phyloP scores from a whole-genome alignment of 371 early-diverging fungal genomes.

The Mortierella sp. region DNA sequence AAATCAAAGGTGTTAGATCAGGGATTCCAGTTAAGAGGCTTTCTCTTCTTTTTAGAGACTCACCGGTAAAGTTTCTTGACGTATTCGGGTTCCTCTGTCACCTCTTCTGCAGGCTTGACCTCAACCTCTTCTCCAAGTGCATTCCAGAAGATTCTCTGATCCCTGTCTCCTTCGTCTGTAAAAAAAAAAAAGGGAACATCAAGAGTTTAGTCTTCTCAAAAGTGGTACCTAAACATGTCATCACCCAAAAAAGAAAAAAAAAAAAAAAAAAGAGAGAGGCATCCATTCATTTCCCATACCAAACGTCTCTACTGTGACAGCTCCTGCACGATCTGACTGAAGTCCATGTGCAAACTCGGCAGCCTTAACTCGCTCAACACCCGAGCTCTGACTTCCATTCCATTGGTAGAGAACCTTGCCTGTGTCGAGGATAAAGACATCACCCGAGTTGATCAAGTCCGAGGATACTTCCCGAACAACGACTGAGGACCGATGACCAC shows the following conservation, averaged over 20 bases:
- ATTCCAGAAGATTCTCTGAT: slow-evolving; percentile 69
- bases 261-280: not conserved
- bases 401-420: slow-evolving; percentile 78
- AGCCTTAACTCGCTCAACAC: slow-evolving; percentile 78
- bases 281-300: slow-evolving; percentile 67
- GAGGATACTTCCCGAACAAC: slow-evolving; percentile 75
- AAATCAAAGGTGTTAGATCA: not conserved
- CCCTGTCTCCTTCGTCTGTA: slow-evolving; percentile 74
- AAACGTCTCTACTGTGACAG: slow-evolving; percentile 70
- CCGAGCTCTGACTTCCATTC: slow-evolving; percentile 76
- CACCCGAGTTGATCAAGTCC: slow-evolving; percentile 74
- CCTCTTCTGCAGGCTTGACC: slow-evolving; percentile 59
- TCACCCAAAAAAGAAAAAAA: not conserved
- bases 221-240: not conserved
- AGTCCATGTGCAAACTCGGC: slow-evolving; percentile 66
- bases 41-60: not conserved
- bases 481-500: slow-evolving; percentile 58
- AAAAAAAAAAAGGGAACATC: slow-evolving; percentile 4
- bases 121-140: slow-evolving; percentile 75
- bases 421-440: slow-evolving; percentile 82
- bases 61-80: slow-evolving; percentile 65
- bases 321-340: slow-evolving; percentile 70
- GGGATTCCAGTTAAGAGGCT: not conserved
- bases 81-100: slow-evolving; percentile 44
- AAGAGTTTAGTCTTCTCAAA: not conserved